Percentiles rank a stretch among this genome's conserved stretches.
Evolutionary conservation across 352 stramenopile species (phyloP).

Genomic region (Poterioochromonas sp.): DNA sequence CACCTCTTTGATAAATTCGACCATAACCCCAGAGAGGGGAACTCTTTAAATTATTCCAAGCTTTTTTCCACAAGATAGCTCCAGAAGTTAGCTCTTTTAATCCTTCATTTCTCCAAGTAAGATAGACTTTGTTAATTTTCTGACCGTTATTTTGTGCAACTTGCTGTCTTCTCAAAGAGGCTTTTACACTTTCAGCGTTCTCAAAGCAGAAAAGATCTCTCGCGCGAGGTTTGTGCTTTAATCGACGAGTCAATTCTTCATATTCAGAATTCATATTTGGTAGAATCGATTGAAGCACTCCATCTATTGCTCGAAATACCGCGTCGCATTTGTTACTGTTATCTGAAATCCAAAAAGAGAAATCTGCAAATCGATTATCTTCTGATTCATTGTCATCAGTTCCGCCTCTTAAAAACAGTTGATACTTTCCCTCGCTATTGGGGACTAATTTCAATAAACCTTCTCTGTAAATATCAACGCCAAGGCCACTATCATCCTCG

Average conservation of each 20-base stretch:
- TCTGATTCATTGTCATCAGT: background rate
- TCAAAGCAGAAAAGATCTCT: background rate
- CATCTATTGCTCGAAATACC: background rate
- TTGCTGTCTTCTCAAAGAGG: background rate
- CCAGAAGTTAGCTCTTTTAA: background rate
- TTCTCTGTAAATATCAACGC: background rate
- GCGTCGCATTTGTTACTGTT: background rate
- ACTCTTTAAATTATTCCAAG: background rate
- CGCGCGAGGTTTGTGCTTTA: background rate
- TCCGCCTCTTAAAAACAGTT: background rate
- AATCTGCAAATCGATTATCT: constrained; percentile 3
- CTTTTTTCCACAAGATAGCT: background rate
- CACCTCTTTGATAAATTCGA: background rate
- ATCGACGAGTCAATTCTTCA: background rate
- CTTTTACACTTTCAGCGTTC: too few species aligned
- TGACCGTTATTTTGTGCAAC: background rate
- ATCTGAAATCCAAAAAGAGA: constrained; percentile 1
- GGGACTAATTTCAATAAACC: background rate
- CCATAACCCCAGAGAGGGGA: background rate
- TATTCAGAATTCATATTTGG: background rate
- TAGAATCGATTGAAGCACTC: background rate
- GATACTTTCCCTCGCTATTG: background rate
- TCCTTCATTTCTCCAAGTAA: background rate
- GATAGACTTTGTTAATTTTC: background rate
- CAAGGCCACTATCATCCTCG: background rate